Base-by-base conservation (phyloP, 2,329 filamentous ascomycete genomes). In the Phoma herbarum region DNA sequence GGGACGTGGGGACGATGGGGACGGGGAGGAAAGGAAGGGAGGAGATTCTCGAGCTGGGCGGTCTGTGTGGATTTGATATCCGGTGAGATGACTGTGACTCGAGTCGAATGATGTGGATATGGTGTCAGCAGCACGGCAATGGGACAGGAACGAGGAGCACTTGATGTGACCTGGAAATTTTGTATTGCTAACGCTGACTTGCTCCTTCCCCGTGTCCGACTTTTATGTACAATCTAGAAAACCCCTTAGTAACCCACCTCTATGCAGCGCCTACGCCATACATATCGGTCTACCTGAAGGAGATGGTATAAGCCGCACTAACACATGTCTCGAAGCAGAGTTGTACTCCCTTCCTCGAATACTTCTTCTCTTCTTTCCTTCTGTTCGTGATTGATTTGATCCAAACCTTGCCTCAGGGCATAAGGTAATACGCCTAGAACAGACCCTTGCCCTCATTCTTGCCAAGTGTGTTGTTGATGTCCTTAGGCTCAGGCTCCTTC, bases 401-500 rank as follows among this genome's bases (percentile, higher is more conserved):
- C 11, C n/a, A 20, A 42, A 35, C 49, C 43, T 20, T 16, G 33
- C 20, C n/a, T 59, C 35, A 59, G 26, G 51, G 50, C 49, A 54
- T 52, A n/a, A 57, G 42, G 49, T 59, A 49, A 51, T 53, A 28
- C 41, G 52, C 49, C 48, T 64, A 68, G 53, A 69, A 68, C 39
- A 65, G 45, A 41, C 64, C 65, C 47, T 66, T 69, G 29, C 63
- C 65, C 49, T 69, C 66, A 22, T 47, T 50, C 52, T 67, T 61
- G 16, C 39, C 52, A 3, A 69, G 58, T 0, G 65, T 69, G 25
- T 66, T 66, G 51, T 69, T 69, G n/a, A 71, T 33, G 31, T 71
- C 67, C 49, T 71, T 71, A 26, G 68, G 67, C 55, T 69, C 68
- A 12, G 68, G 59, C 52, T 71, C 67, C 26, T 58, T 44, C 61